Evolutionary conservation across 2,329 filamentous ascomycete species (phyloP).

Genomic region (Alternaria triticina): DNA sequence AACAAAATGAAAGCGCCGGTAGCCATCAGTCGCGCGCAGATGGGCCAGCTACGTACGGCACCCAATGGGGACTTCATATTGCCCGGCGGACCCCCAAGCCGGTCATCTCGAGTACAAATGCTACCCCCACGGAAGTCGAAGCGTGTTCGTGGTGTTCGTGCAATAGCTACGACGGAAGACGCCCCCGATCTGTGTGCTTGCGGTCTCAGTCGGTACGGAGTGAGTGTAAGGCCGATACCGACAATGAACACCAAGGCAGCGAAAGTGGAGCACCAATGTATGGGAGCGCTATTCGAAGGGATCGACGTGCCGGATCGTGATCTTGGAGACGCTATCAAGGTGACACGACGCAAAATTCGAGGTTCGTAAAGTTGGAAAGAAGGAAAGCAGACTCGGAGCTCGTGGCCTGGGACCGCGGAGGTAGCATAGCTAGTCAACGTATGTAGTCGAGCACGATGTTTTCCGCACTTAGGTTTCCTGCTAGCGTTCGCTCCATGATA

Average conservation of each 20-base stretch:
- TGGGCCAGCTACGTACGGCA: background rate
- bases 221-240: background rate
- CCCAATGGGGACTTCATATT: background rate
- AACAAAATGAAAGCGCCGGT: background rate
- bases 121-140: background rate
- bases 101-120: background rate
- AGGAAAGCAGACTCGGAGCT: background rate
- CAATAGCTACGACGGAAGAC: background rate
- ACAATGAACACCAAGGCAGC: conserved; percentile 1
- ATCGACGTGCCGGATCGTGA: background rate
- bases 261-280: background rate
- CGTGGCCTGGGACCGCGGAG: background rate
- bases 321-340: background rate
- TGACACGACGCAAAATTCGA: background rate
- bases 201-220: background rate
- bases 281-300: background rate
- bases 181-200: background rate
- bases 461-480: background rate
- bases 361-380: background rate
- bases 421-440: background rate
- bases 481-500: background rate
- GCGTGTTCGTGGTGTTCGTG: background rate
- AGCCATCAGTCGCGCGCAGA: background rate
- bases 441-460: background rate
- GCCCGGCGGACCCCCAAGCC: background rate